phyloP scores from a whole-genome alignment of 23 red algal species.

The Pyropia yezoensis region DNA sequence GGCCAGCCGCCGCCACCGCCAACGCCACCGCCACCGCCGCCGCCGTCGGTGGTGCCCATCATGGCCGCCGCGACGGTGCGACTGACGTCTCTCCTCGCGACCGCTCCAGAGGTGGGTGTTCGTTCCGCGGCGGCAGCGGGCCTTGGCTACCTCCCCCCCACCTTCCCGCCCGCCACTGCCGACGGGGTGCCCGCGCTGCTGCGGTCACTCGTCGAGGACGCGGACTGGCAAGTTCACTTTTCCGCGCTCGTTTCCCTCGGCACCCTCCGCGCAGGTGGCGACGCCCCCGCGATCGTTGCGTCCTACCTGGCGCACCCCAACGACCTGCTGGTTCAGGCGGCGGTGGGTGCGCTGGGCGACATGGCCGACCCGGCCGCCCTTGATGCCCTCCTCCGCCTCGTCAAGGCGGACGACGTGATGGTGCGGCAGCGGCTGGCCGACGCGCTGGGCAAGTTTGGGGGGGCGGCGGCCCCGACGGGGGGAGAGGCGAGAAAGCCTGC shows the following conservation, averaged over 20 bases:
- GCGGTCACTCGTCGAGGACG: conserved; percentile 37
- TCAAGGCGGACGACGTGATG: conserved; percentile 44
- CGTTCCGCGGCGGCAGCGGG: conserved; percentile 54
- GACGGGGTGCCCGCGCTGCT: conserved; percentile 28
- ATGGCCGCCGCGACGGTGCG: conserved; percentile 12
- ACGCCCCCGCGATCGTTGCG: conserved; percentile 12
- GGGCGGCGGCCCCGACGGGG: not conserved
- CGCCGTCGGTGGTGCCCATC: no score
- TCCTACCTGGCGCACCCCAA: conserved; percentile 17
- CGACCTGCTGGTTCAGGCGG: conserved; percentile 56
- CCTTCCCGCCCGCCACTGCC: not conserved
- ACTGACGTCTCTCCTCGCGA: conserved; percentile 19
- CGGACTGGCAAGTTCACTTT: conserved; percentile 69
- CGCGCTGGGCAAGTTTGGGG: conserved; percentile 24
- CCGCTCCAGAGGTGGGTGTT: conserved; percentile 37
- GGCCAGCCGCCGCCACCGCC: not conserved
- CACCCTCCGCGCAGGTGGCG: conserved; percentile 8
- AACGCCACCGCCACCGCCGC: no score
- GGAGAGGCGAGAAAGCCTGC: no score
- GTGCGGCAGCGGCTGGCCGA: conserved; percentile 53
- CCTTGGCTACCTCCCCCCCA: conserved; percentile 32
- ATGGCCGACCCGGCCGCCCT: conserved; percentile 19
- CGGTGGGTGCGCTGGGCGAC: conserved; percentile 50
- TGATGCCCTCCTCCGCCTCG: conserved; percentile 18
- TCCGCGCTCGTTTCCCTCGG: conserved; percentile 43